Conservation (phyloP, 2,329 filamentous ascomycete genomes). For the Sporothrix curviconia region DNA sequence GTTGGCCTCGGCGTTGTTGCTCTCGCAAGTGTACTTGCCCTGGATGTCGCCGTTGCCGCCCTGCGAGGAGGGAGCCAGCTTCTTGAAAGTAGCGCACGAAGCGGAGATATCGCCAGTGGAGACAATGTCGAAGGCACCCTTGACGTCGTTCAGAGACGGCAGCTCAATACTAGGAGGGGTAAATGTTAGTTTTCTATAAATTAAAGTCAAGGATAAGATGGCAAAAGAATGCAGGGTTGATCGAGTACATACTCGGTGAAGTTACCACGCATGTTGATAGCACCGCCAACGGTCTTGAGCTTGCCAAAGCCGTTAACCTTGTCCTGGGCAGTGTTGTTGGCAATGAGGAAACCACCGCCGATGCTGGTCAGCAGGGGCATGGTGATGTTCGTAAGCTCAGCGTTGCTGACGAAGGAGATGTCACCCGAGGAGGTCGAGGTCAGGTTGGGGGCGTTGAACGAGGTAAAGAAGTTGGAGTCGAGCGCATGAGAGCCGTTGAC, state of each 20-base stretch:
- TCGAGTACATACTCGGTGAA: slow-evolving; percentile 64
- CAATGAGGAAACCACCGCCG: slow-evolving; percentile 73
- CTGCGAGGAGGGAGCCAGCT: slow-evolving; percentile 32
- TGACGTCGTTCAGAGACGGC: slow-evolving; percentile 59
- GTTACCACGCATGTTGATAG: slow-evolving; percentile 76
- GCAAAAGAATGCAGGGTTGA: background rate
- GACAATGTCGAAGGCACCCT: slow-evolving; percentile 64
- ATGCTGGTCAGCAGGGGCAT: slow-evolving; percentile 63
- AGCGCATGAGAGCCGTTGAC: slow-evolving; percentile 79
- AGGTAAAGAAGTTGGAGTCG: slow-evolving; percentile 66
- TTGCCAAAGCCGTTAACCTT: slow-evolving; percentile 60
- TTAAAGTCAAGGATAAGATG: too few species aligned
- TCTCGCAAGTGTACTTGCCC: slow-evolving; percentile 45
- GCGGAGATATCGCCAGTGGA: slow-evolving; percentile 55
- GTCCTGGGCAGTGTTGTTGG: slow-evolving; percentile 77
- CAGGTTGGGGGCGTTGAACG: slow-evolving; percentile 61
- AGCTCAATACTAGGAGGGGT: slow-evolving; percentile 56
- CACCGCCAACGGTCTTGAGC: slow-evolving; percentile 67
- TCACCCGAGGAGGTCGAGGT: slow-evolving; percentile 56
- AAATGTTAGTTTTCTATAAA: slow-evolving; percentile 20
- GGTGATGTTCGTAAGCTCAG: slow-evolving; percentile 63
- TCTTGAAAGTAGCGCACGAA: slow-evolving; percentile 50
- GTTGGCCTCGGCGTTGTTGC: slow-evolving; percentile 48
- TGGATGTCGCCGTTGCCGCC: slow-evolving; percentile 38
- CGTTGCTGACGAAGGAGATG: slow-evolving; percentile 59